phyloP scores from a whole-genome alignment of 2,329 filamentous ascomycete genomes.

The Aspergillus alliaceus region DNA sequence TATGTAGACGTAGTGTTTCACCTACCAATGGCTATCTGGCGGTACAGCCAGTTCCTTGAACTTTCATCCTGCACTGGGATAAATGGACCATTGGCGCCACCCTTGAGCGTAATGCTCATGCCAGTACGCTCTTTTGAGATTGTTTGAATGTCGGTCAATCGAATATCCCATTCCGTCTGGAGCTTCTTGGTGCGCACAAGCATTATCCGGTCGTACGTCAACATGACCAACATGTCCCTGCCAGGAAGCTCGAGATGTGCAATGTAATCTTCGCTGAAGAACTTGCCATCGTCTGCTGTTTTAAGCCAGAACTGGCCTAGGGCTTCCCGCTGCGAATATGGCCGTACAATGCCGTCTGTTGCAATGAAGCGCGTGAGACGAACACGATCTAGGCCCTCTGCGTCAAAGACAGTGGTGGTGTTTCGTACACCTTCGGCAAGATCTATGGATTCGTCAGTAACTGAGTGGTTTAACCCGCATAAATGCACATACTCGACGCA shows the following conservation, averaged over 20 bases:
- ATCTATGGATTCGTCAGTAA: constrained; percentile 43
- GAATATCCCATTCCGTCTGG: constrained; percentile 92
- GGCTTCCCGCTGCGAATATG: constrained; percentile 91
- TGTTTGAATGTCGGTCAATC: constrained; percentile 92
- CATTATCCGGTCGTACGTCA: constrained; percentile 85
- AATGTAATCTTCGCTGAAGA: constrained; percentile 97
- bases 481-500: constrained; percentile 65
- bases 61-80: constrained; percentile 91
- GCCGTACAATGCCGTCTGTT: constrained; percentile 87
- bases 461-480: background rate
- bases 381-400: constrained; percentile 88
- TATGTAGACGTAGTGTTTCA: constrained; percentile 5
- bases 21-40: constrained; percentile 61
- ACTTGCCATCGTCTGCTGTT: constrained; percentile 94
- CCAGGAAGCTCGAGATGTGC: constrained; percentile 89
- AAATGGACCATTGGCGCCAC: constrained; percentile 90
- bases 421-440: constrained; percentile 97
- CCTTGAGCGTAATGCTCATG: constrained; percentile 82
- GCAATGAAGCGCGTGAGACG: constrained; percentile 92
- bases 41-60: constrained; percentile 65
- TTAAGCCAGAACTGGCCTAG: constrained; percentile 99
- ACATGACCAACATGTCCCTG: constrained; percentile 85
- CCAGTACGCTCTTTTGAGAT: constrained; percentile 96
- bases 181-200: constrained; percentile 84
- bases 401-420: constrained; percentile 97